Evolutionary conservation across 805 yeast species (phyloP).

Genomic region (Brettanomyces naardenensis): DNA sequence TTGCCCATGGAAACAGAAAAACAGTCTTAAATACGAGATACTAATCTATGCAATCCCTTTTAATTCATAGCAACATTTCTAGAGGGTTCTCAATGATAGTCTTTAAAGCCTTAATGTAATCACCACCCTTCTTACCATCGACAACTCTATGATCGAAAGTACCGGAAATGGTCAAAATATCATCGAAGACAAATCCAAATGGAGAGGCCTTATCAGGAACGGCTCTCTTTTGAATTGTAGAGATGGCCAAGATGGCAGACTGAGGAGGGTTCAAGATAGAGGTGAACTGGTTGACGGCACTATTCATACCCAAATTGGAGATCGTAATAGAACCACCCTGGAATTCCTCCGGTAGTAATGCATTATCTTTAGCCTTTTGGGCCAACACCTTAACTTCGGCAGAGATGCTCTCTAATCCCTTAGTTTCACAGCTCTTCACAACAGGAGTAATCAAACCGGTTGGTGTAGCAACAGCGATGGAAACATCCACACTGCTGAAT

Average conservation of each 20-base stretch:
- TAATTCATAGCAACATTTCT: slow-evolving; percentile 72
- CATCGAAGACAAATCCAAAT: slow-evolving; percentile 88
- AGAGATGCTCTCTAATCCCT: slow-evolving; percentile 82
- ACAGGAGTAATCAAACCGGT: slow-evolving; percentile 96
- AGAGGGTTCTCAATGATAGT: slow-evolving; percentile 90
- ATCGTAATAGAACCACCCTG: slow-evolving; percentile 99
- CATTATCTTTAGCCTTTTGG: slow-evolving; percentile 90
- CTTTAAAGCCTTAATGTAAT: slow-evolving; percentile 90
- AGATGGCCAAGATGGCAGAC: slow-evolving; percentile 87
- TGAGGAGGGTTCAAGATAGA: slow-evolving; percentile 99
- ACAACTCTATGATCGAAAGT: slow-evolving; percentile 95
- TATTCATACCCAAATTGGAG: slow-evolving; percentile 98
- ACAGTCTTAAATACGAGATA: too few relatives aligned
- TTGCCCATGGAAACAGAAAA: too few relatives aligned
- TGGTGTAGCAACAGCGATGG: slow-evolving; percentile 98
- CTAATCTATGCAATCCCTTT: too few relatives aligned
- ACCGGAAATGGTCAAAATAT: slow-evolving; percentile 86
- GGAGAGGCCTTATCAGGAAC: slow-evolving; percentile 88
- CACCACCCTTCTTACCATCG: slow-evolving; percentile 98
- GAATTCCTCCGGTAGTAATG: slow-evolving; percentile 92
- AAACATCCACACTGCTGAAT: slow-evolving; percentile 86
- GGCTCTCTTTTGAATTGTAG: slow-evolving; percentile 87
- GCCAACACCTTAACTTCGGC: slow-evolving; percentile 84
- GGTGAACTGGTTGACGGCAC: slow-evolving; percentile 85
- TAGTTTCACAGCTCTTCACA: slow-evolving; percentile 77